A percentile compares a stretch with the other conserved stretches of the same genome.
Conservation (phyloP, 2,329 filamentous ascomycete species). For the Calcarisporium arbuscula region DNA sequence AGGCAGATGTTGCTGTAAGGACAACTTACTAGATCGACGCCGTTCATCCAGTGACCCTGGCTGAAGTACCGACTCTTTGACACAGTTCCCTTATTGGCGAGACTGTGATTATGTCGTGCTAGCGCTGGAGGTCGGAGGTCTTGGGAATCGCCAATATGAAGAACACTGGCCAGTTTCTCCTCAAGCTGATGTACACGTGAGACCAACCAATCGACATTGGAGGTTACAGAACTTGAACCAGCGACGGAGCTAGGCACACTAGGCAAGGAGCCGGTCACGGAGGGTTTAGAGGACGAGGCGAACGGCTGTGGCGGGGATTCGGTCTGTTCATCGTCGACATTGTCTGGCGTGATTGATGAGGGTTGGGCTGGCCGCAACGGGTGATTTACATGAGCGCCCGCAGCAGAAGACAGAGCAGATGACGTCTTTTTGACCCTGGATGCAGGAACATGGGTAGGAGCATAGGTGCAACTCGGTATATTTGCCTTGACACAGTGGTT, state of each 20-base stretch:
- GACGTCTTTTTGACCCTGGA: slow-evolving; percentile 16
- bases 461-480: slow-evolving; percentile 49
- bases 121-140: no score
- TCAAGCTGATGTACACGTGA: slow-evolving; percentile 37
- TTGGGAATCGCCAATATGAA: slow-evolving; percentile 15
- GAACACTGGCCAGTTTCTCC: slow-evolving; percentile 28
- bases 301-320: not conserved
- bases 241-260: slow-evolving; percentile 19
- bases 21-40: slow-evolving; percentile 31
- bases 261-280: slow-evolving; percentile 11
- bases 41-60: slow-evolving; percentile 46
- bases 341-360: slow-evolving; percentile 8
- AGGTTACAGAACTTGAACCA: slow-evolving; percentile 17
- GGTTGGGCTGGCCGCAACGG: slow-evolving; percentile 1
- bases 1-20: no score
- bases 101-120: no score
- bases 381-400: not conserved
- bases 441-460: slow-evolving; percentile 26
- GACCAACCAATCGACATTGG: slow-evolving; percentile 26
- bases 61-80: slow-evolving; percentile 40
- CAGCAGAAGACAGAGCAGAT: no score
- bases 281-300: not conserved
- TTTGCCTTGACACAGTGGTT: slow-evolving; percentile 52
- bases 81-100: slow-evolving; percentile 25
- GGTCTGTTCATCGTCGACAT: no score